phyloP scores from a whole-genome alignment of 495 filamentous ascomycete genomes.

The Neohortaea acidophila region DNA sequence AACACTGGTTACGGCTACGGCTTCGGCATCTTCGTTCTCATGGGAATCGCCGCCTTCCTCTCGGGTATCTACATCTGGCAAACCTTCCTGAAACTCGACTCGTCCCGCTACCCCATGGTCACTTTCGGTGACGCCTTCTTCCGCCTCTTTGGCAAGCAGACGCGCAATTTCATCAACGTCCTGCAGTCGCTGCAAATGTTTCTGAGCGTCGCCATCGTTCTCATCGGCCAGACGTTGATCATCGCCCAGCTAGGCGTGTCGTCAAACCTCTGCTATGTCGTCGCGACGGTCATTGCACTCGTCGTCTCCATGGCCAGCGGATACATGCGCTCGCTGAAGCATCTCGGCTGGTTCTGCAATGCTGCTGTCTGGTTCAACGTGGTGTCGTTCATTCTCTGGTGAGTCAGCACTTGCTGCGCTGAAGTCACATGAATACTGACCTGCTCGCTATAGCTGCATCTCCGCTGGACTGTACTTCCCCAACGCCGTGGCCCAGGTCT shows the following conservation, averaged over 20 bases:
- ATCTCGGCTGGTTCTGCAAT: slow-evolving; percentile 44
- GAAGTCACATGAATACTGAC: too few species aligned
- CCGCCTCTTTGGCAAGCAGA: slow-evolving; percentile 33
- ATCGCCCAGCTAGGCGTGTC: too few species aligned
- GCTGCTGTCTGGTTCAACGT: slow-evolving; percentile 44
- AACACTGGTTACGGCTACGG: slow-evolving; percentile 39
- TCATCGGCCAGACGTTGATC: too few species aligned
- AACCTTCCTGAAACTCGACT: slow-evolving; percentile 38
- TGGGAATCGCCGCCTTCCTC: slow-evolving; percentile 31
- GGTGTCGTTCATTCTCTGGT: too few species aligned
- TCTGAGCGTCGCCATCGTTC: too few species aligned
- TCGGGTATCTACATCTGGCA: slow-evolving; percentile 39
- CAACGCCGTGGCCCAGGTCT: too few species aligned
- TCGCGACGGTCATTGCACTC: slow-evolving; percentile 36
- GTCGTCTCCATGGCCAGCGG: slow-evolving; percentile 33
- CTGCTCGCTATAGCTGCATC: too few species aligned
- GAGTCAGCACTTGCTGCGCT: too few species aligned
- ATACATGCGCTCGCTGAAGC: slow-evolving; percentile 37
- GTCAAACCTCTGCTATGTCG: slow-evolving; percentile 7
- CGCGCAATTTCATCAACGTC: slow-evolving; percentile 40
- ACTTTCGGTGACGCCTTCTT: slow-evolving; percentile 48
- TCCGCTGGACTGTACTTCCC: too few species aligned
- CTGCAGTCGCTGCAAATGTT: slow-evolving; percentile 32
- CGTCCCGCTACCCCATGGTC: slow-evolving; percentile 37
- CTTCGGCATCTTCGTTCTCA: slow-evolving; percentile 28